These are phyloP conservation scores for Sedum album DNA, from an alignment of 164 flowering plant species.

Conservation along the genomic window DNA sequence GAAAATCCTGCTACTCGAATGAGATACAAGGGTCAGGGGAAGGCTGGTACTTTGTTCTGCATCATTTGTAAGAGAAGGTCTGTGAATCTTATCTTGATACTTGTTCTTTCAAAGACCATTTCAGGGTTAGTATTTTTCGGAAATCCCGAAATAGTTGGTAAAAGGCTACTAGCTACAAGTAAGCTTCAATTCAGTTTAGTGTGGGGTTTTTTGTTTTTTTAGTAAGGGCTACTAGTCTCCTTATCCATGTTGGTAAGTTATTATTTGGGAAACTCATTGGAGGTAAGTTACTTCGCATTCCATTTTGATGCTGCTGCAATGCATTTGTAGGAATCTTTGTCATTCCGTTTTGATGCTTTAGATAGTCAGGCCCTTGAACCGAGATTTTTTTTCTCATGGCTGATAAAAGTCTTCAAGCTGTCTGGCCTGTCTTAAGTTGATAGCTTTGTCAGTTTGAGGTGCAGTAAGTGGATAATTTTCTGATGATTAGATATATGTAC, in stretches of 20 bases:
- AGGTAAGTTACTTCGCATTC: neutral
- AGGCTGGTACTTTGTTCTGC: slow-evolving; percentile 43
- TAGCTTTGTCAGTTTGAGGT: neutral
- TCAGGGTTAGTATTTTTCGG: neutral
- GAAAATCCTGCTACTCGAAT: slow-evolving; percentile 21
- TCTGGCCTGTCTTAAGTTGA: neutral
- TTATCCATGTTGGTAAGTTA: neutral
- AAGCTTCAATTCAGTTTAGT: neutral
- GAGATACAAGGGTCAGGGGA: slow-evolving; percentile 42
- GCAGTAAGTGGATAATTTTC: neutral
- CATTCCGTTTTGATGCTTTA: neutral
- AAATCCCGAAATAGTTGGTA: neutral
- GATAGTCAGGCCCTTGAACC: neutral
- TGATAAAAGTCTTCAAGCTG: neutral
- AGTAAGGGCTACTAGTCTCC: neutral
- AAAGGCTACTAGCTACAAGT: neutral
- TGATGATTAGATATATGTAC: neutral
- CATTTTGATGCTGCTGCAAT: neutral
- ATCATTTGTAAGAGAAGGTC: slow-evolving; percentile 44
- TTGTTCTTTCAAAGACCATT: slow-evolving; percentile 11
- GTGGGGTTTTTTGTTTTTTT: neutral
- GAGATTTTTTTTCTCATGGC: neutral
- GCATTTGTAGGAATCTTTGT: neutral
- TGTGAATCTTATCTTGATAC: slow-evolving; percentile 24
- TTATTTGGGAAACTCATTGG: neutral